Evolutionary conservation across 78 protist species (phyloP), one percentile per base, ranked within the genome.

Genomic region (Trichosphaerium sp.): DNA sequence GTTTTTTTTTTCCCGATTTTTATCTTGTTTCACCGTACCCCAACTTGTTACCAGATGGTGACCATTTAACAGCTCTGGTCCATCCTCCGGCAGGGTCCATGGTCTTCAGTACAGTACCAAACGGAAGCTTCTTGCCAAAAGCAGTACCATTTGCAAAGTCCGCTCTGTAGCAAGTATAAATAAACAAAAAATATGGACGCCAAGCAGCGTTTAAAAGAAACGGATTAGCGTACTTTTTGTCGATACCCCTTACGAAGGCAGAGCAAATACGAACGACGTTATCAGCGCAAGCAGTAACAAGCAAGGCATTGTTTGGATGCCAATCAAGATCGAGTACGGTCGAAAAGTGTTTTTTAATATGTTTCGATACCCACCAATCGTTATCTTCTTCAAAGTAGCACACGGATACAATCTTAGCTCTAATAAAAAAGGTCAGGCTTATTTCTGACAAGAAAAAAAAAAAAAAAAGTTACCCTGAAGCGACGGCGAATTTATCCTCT

Each of bases 311-410:
- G 75, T 67, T 69, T 35, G 92, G 94, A 69, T 89, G 92, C 97
- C 97, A 92, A 60, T 70, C 83, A 31, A 87, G 79, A 11, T 78
- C 48, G 29, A 56, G 43, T 40, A 90, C 82, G 21, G 96, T 88
- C 4, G 94, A 88, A 65, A 66, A 76, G 75, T 77, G 89, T 55
- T 81, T 78, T 81, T 84, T 87, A 66, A 90, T 84, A 78, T 78
- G 88, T 82, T 75, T 83, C 56, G 78, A 41, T 38, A 88, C 97
- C 95, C 97, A 93, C 90, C 94, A 93, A 63, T 93, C 88, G 83
- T 88, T 82, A 15, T 85, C 92, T 44, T 66, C 84, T 60, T 93
- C 95, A 62, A 69, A 91, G 87, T 70, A 66, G 71, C 96, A 91
- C 23, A 93, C 75, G 18, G 86, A 60, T 10, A 91, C 83, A 12